Evolutionary conservation across 129 eudicot species (phyloP), one percentile per base, ranked within the genome.

Genomic region (Escallonia rubra): DNA sequence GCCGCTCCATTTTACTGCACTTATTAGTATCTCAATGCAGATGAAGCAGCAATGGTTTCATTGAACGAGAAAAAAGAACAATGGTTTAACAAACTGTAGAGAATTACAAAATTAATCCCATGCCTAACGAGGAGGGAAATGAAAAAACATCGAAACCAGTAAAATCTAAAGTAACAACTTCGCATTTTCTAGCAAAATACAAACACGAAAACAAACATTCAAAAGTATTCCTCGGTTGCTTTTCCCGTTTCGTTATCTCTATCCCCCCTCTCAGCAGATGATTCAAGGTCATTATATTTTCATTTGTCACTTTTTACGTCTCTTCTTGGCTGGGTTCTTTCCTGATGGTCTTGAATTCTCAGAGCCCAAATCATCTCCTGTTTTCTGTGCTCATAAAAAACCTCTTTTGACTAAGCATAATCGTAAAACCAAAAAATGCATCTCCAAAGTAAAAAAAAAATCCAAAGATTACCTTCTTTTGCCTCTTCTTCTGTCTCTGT

Each of bases 401-500:
- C 6, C 16, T 42, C 8, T 15, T 48, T 16, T 5, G 41, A 61
- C 57, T 15, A 12, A 15, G 38, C 3, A 5, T 42, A 8, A 44
- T 63, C 57, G 41, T 15, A 61, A 5, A 63, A 14, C 23, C 56
- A 69, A 39, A 44, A 47, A 8, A n/a, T 7, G 56, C 10, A 7
- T 66, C 66, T 23, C 11, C 46, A 66, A 52, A 6, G 41, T 6
- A 56, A 63, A 57, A 9, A 1, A 61, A 42, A 55, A 14, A 41
- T 34, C 11, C 67, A 11, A 12, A 13, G 1, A 8, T 34, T 79
- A 90, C 96, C 95, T 86, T 80, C 70, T 83, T 82, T 38, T 65
- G 56, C 67, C 83, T 81, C 72, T 78, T 71, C 74, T 75, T 79
- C 57, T 83, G 85, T 74, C 92, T 83, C 70, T 80, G 85, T 23